phyloP scores from a whole-genome alignment of 2,329 filamentous ascomycete genomes.

The Exophiala alcalophila region DNA sequence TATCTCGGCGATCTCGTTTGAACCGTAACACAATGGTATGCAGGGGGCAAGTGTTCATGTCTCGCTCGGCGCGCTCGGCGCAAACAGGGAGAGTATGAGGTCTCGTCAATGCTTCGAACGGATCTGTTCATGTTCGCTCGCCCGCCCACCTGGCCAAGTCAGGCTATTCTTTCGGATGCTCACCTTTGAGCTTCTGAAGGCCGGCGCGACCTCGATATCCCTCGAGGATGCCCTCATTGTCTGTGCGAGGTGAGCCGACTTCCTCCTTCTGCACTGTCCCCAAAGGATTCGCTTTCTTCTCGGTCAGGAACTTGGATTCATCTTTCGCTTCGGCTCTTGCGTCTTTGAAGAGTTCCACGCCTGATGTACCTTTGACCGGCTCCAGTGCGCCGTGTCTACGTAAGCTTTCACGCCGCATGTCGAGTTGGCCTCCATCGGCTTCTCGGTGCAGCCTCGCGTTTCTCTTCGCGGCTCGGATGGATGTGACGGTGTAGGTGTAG shows the following conservation, averaged over 20 bases:
- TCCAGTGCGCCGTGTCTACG: conserved; percentile 29
- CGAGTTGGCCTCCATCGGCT: conserved; percentile 31
- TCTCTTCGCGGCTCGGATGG: conserved; percentile 63
- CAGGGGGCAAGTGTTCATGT: too few species aligned
- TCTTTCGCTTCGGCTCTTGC: conserved; percentile 20
- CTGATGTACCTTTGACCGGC: conserved; percentile 28
- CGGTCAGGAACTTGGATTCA: conserved; percentile 23
- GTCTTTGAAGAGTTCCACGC: conserved; percentile 27
- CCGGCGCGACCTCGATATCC: conserved; percentile 24
- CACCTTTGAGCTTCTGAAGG: conserved; percentile 27
- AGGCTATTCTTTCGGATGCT: conserved; percentile 8
- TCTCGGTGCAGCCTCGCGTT: conserved; percentile 58
- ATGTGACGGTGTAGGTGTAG: conserved; percentile 61
- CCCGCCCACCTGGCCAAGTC: too few species aligned
- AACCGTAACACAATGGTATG: too few species aligned
- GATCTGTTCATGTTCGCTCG: too few species aligned
- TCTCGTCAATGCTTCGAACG: too few species aligned
- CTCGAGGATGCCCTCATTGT: conserved; percentile 31
- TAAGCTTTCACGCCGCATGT: conserved; percentile 31
- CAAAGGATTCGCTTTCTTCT: conserved; percentile 24
- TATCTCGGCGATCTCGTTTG: too few species aligned
- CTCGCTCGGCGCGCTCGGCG: too few species aligned
- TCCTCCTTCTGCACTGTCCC: conserved; percentile 22
- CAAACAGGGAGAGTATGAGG: too few species aligned
- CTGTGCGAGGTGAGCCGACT: conserved; percentile 27